These are phyloP conservation scores for Lunasporangiospora selenospora DNA, from an alignment of 192 early-diverging fungal genomes.

Conservation along the genomic window DNA sequence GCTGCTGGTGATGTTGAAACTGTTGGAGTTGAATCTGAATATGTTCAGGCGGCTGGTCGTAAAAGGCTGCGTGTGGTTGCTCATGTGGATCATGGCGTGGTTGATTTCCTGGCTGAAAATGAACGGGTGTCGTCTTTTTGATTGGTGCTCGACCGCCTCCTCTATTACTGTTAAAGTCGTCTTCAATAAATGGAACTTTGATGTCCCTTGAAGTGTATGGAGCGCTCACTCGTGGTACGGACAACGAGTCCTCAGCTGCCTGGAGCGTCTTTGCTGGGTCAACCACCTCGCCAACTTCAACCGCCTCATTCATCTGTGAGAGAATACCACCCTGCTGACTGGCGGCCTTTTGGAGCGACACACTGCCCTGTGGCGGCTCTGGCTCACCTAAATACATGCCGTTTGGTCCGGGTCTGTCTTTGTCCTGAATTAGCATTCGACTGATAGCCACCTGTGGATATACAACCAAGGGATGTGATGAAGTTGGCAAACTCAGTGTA, in stretches of 20 bases:
- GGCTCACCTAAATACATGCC: background rate
- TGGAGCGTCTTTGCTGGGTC: conserved; percentile 19
- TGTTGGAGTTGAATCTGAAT: background rate
- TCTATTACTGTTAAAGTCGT: conserved; percentile 5
- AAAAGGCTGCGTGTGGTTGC: conserved; percentile 2
- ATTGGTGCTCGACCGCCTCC: conserved; percentile 4
- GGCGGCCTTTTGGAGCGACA: conserved; percentile 32
- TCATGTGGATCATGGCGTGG: background rate
- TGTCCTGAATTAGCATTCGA: conserved; percentile 29
- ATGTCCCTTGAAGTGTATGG: conserved; percentile 20
- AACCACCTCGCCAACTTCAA: conserved; percentile 26
- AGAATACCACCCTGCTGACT: conserved; percentile 32
- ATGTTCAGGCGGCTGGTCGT: conserved; percentile 6
- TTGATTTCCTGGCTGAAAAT: background rate
- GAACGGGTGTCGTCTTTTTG: background rate
- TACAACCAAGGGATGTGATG: background rate
- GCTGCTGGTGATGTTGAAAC: conserved; percentile 8
- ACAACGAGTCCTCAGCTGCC: conserved; percentile 26
- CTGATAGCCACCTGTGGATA: conserved; percentile 1
- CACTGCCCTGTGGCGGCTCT: conserved; percentile 28
- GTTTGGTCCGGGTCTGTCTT: conserved; percentile 3
- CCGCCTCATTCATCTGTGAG: conserved; percentile 28
- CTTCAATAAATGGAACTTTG: conserved; percentile 24
- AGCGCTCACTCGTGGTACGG: conserved; percentile 30
- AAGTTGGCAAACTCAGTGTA: conserved; percentile 20